A percentile compares a stretch with the other conserved stretches of the same genome.
Evolutionary conservation across 345 rosid genomes (phyloP).

Genomic region (Adansonia digitata): DNA sequence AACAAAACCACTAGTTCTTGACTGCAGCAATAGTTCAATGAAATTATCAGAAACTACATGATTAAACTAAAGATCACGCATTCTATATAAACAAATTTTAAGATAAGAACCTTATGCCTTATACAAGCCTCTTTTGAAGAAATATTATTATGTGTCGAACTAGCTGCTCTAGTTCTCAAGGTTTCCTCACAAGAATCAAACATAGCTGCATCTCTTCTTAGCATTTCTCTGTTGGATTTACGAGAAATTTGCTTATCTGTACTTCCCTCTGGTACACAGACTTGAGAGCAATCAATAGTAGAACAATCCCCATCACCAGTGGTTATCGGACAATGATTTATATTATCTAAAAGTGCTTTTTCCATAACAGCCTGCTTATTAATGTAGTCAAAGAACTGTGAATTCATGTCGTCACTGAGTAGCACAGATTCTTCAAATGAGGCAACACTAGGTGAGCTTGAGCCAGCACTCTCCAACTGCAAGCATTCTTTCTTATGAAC

Average conservation of each 20-base stretch:
- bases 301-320: slow-evolving; percentile 26
- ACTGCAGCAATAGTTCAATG: slow-evolving; percentile 28
- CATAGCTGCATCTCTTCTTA: slow-evolving; percentile 29
- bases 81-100: slow-evolving; percentile 1
- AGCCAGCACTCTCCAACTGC: slow-evolving; percentile 31
- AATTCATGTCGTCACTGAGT: slow-evolving; percentile 27
- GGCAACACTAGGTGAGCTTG: slow-evolving; percentile 33
- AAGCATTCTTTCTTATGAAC: slow-evolving; percentile 70
- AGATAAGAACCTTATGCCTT: slow-evolving; percentile 44
- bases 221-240: slow-evolving; percentile 39
- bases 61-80: neutral
- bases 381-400: slow-evolving; percentile 29
- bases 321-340: slow-evolving; percentile 20
- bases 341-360: slow-evolving; percentile 23
- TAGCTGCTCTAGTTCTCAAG: slow-evolving; percentile 21
- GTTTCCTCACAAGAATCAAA: slow-evolving; percentile 33
- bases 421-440: slow-evolving; percentile 34
- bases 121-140: slow-evolving; percentile 28
- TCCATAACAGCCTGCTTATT: slow-evolving; percentile 27
- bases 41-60: slow-evolving; percentile 9
- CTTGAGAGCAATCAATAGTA: slow-evolving; percentile 35
- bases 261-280: slow-evolving; percentile 36
- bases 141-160: slow-evolving; percentile 18
- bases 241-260: slow-evolving; percentile 32
- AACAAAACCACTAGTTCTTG: slow-evolving; percentile 28